These are phyloP conservation scores for Ammopiptanthus mongolicus DNA, from an alignment of 306 rosid species.

Conservation along the genomic window DNA sequence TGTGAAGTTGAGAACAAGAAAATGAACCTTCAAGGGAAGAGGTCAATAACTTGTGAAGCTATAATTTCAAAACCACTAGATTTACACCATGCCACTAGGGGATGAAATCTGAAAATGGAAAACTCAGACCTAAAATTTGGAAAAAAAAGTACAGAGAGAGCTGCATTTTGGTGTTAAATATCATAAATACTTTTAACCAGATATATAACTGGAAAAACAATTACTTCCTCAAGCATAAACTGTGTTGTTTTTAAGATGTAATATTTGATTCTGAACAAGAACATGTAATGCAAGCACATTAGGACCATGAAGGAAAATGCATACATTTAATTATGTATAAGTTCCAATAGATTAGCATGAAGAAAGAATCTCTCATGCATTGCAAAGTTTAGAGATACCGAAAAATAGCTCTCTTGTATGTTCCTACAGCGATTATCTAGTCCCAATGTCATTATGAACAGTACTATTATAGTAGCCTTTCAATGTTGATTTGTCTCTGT, in stretches of 20 bases:
- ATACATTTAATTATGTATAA: not conserved
- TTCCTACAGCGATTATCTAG: not conserved
- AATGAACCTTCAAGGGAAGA: conserved; percentile 4
- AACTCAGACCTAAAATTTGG: not conserved
- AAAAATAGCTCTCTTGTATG: not conserved
- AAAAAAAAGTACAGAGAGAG: not conserved
- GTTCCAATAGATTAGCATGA: not conserved
- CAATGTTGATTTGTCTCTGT: not conserved
- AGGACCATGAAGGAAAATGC: not conserved
- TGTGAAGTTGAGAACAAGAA: conserved; percentile 29
- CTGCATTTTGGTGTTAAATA: not conserved
- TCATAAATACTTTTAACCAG: not conserved
- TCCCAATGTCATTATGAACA: not conserved
- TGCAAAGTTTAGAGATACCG: not conserved
- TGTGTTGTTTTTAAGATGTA: not conserved
- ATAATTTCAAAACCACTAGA: not conserved
- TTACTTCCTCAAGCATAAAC: not conserved
- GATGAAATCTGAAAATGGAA: not conserved
- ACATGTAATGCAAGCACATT: not conserved
- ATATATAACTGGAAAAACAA: not conserved
- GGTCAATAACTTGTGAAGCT: not conserved
- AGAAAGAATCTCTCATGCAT: not conserved
- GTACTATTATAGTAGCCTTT: not conserved
- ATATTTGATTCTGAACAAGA: not conserved
- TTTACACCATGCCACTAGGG: not conserved